Conservation (phyloP, 176 grass and related monocot genomes). For the Pharus latifolius region DNA sequence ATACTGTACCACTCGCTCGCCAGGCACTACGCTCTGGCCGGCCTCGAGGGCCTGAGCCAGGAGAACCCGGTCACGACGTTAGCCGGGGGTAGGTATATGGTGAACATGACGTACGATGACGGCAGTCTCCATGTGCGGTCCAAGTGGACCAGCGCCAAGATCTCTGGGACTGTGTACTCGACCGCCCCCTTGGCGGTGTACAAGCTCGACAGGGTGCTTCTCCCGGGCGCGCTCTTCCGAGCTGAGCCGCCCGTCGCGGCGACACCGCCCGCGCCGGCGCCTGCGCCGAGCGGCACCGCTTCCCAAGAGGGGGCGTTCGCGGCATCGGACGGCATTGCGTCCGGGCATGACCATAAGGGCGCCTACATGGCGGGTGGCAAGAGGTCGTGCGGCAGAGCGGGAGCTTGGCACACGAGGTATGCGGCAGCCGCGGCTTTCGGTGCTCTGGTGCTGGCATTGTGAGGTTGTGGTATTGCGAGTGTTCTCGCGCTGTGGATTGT, state of each 20-base stretch:
- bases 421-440: neutral
- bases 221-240: constrained; percentile 23
- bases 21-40: constrained; percentile 10
- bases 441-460: neutral
- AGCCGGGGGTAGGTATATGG: constrained; percentile 21
- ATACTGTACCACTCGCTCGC: constrained; percentile 35
- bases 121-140: constrained; percentile 2
- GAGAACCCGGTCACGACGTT: constrained; percentile 25
- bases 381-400: neutral
- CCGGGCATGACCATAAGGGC: neutral
- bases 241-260: constrained; percentile 10
- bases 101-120: constrained; percentile 27
- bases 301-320: neutral
- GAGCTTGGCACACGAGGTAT: neutral
- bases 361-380: neutral
- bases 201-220: constrained; percentile 35
- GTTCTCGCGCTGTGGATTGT: no score
- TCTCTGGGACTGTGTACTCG: constrained; percentile 14
- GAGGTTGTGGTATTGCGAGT: neutral
- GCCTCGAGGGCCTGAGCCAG: constrained; percentile 22
- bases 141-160: constrained; percentile 9
- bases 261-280: neutral
- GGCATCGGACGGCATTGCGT: neutral
- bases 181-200: constrained; percentile 22
- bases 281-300: neutral